Evolutionary conservation across 257 asterid species (phyloP).

Genomic region (Voacanga thouarsii): DNA sequence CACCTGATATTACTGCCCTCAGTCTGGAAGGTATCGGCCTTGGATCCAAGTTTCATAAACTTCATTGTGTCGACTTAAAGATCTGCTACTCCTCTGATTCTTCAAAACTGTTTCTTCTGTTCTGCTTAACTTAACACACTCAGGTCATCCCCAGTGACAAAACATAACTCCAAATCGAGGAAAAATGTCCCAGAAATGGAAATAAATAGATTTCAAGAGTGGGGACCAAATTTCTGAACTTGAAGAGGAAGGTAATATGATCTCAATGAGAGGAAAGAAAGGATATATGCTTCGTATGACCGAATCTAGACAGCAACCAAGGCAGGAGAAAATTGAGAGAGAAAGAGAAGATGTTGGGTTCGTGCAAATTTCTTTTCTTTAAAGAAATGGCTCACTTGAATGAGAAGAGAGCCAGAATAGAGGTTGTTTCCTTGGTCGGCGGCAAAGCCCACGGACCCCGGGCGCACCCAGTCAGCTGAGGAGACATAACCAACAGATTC

Average conservation of each 20-base stretch:
- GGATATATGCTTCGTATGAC: slow-evolving; percentile 50
- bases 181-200: slow-evolving; percentile 40
- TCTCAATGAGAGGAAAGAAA: slow-evolving; percentile 36
- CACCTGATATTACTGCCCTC: slow-evolving; percentile 72
- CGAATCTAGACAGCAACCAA: slow-evolving; percentile 66
- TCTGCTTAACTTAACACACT: slow-evolving; percentile 40
- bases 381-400: slow-evolving; percentile 56
- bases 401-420: slow-evolving; percentile 54
- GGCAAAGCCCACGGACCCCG: slow-evolving; percentile 93
- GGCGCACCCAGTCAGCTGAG: slow-evolving; percentile 70
- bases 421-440: slow-evolving; percentile 79
- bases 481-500: slow-evolving; percentile 66
- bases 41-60: slow-evolving; percentile 99
- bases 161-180: slow-evolving; percentile 47
- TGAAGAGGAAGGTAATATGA: slow-evolving; percentile 42
- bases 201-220: slow-evolving; percentile 29
- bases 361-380: slow-evolving; percentile 20
- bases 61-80: slow-evolving; percentile 65
- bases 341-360: slow-evolving; percentile 23
- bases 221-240: slow-evolving; percentile 66
- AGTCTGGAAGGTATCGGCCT: slow-evolving; percentile 81
- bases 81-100: slow-evolving; percentile 30
- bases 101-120: slow-evolving; percentile 25
- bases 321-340: slow-evolving; percentile 23
- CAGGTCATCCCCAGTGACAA: slow-evolving; percentile 42